phyloP scores from a whole-genome alignment of 2,329 filamentous ascomycete genomes.

The Xylariaceae sp. region DNA sequence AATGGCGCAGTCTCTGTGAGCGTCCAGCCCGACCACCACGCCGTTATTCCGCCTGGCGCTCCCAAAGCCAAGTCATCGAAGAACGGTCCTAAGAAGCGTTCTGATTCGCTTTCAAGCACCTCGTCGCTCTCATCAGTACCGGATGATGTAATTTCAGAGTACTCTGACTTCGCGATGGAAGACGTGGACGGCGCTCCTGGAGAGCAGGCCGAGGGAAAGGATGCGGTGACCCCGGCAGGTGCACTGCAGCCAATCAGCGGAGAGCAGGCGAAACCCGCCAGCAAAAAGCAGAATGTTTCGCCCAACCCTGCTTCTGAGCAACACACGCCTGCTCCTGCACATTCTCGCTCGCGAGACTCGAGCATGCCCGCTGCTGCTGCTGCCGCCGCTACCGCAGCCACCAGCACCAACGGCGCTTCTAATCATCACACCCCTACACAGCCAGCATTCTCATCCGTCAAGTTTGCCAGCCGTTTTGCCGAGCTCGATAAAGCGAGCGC shows the following conservation, averaged over 20 bases:
- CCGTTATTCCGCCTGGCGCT: not conserved
- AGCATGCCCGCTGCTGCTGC: conserved; percentile 31
- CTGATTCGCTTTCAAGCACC: conserved; percentile 30
- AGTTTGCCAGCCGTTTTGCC: conserved; percentile 28
- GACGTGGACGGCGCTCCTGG: conserved; percentile 28
- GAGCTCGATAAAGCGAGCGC: conserved; percentile 20
- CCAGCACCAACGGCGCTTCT: conserved; percentile 15
- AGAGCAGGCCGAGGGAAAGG: conserved; percentile 30
- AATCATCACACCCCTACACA: conserved; percentile 14
- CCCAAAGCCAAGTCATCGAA: too few species aligned
- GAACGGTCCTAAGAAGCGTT: conserved; percentile 23
- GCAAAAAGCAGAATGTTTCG: conserved; percentile 34
- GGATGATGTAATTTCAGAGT: conserved; percentile 31
- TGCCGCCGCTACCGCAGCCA: conserved; percentile 25
- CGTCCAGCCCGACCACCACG: conserved; percentile 8
- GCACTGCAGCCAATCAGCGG: conserved; percentile 32
- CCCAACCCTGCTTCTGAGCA: conserved; percentile 28
- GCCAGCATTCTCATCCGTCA: conserved; percentile 12
- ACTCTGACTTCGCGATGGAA: conserved; percentile 27
- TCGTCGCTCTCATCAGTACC: conserved; percentile 33
- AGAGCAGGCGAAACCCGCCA: conserved; percentile 31
- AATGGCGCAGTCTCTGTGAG: conserved; percentile 9
- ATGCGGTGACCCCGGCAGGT: conserved; percentile 31
- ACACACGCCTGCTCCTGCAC: conserved; percentile 26
- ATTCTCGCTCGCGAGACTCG: conserved; percentile 24